phyloP scores from a whole-genome alignment of 768 basidiomycete genomes.

The Psilocybe subaeruginosa region DNA sequence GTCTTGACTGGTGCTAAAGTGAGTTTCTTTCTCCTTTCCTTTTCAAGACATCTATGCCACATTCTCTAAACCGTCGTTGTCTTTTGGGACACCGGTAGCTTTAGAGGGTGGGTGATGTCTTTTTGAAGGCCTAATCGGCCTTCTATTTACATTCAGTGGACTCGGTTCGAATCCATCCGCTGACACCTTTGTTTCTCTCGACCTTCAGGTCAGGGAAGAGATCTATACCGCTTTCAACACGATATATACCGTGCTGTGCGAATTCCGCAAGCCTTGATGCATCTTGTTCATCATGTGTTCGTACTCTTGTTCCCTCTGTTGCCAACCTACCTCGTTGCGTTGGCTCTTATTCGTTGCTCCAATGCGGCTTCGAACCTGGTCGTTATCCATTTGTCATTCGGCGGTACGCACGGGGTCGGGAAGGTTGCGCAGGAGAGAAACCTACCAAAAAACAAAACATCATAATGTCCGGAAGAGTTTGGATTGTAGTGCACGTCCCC shows the following conservation, averaged over 20 bases:
- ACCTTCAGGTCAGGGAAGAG: constrained; percentile 90
- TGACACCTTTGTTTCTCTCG: constrained; percentile 45
- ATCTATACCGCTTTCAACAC: constrained; percentile 99
- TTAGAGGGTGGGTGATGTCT: constrained; percentile 23
- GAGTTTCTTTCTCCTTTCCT: constrained; percentile 32
- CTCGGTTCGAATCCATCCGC: constrained; percentile 49
- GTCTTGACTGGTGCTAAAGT: constrained; percentile 99
- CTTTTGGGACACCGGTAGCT: constrained; percentile 12
- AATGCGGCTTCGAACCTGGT: constrained; percentile 13
- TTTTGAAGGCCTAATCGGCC: constrained; percentile 12
- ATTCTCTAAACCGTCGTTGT: constrained; percentile 7
- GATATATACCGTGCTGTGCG: constrained; percentile 97
- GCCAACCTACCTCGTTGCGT: constrained; percentile 22
- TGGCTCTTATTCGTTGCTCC: constrained; percentile 12
- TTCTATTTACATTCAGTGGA: constrained; percentile 37
- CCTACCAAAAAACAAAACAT: constrained; percentile 20
- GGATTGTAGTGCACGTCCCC: constrained; percentile 53
- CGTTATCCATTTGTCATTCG: constrained; percentile 11
- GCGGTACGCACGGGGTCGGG: constrained; percentile 22
- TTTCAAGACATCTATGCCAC: constrained; percentile 24
- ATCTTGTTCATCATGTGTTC: constrained; percentile 19
- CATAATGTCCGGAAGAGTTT: constrained; percentile 33
- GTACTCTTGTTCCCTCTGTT: constrained; percentile 13
- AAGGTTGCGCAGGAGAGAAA: constrained; percentile 23
- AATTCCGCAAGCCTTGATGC: constrained; percentile 84